Evolutionary conservation across 1,284 basidiomycete genomes (phyloP).

Genomic region (Cystobasidium slooffiae): DNA sequence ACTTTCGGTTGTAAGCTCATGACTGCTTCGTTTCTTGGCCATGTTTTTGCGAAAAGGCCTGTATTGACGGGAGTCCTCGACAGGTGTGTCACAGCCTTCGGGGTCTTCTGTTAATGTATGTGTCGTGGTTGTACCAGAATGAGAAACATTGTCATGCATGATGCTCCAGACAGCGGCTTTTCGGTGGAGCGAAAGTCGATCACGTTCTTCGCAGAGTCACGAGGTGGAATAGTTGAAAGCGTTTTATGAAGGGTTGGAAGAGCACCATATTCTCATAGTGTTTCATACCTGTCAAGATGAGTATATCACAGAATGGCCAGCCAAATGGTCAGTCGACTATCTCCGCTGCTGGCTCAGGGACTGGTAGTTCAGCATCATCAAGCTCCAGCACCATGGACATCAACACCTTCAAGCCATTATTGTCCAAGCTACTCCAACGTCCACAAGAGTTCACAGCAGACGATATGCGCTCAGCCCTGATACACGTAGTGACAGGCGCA

Average conservation of each 20-base stretch:
- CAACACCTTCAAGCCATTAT: constrained; percentile 44
- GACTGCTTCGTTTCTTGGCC: constrained; percentile 18
- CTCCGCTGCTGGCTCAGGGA: neutral
- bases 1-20: constrained; percentile 30
- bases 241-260: neutral
- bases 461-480: constrained; percentile 46
- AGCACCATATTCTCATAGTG: neutral
- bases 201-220: constrained; percentile 12
- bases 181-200: constrained; percentile 9
- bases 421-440: constrained; percentile 33
- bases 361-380: neutral
- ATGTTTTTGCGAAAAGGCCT: neutral
- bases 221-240: neutral
- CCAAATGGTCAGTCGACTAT: neutral
- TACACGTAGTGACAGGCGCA: constrained; percentile 42
- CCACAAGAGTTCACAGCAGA: constrained; percentile 39
- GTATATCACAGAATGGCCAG: constrained; percentile 5
- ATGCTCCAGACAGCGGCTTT: neutral
- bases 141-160: too few species aligned
- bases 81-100: too few species aligned
- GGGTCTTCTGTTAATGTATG: neutral
- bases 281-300: neutral
- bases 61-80: neutral
- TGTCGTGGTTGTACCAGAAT: too few species aligned
- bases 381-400: constrained; percentile 16